Percentiles rank a stretch among this genome's conserved stretches.
These are phyloP conservation scores for Saturnispora kantuleensis DNA, from an alignment of 805 yeast genomes.

Conservation along the genomic window DNA sequence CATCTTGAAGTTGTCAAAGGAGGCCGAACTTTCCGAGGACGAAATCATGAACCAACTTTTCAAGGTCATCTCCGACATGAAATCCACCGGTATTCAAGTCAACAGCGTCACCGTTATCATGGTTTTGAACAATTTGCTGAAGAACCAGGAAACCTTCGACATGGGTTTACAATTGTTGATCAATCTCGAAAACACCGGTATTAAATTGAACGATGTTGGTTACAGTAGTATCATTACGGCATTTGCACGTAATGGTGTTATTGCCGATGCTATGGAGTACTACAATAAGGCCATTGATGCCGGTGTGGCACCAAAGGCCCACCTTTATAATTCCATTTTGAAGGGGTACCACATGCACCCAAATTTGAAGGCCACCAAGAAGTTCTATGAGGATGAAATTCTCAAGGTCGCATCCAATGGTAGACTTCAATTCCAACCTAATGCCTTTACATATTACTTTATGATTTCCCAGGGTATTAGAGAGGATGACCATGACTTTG, in stretches of 20 bases:
- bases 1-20: slow-evolving; percentile 39
- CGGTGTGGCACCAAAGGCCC: slow-evolving; percentile 28
- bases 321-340: slow-evolving; percentile 38
- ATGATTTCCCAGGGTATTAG: slow-evolving; percentile 32
- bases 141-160: slow-evolving; percentile 34
- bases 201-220: slow-evolving; percentile 28
- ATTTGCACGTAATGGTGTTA: slow-evolving; percentile 36
- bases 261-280: slow-evolving; percentile 32
- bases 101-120: slow-evolving; percentile 41
- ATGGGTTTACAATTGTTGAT: slow-evolving; percentile 45
- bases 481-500: slow-evolving; percentile 24
- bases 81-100: slow-evolving; percentile 25
- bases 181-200: slow-evolving; percentile 27
- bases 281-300: slow-evolving; percentile 28
- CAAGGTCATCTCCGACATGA: slow-evolving; percentile 30
- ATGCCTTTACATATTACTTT: slow-evolving; percentile 40
- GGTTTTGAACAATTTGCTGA: slow-evolving; percentile 44
- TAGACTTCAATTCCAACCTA: slow-evolving; percentile 28
- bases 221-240: slow-evolving; percentile 39
- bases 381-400: slow-evolving; percentile 31
- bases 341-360: slow-evolving; percentile 36
- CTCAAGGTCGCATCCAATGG: slow-evolving; percentile 12
- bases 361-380: slow-evolving; percentile 27
- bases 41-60: slow-evolving; percentile 23
- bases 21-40: slow-evolving; percentile 30